Evolutionary conservation across 495 filamentous ascomycete species (phyloP).

Genomic region (Penicillium herquei): DNA sequence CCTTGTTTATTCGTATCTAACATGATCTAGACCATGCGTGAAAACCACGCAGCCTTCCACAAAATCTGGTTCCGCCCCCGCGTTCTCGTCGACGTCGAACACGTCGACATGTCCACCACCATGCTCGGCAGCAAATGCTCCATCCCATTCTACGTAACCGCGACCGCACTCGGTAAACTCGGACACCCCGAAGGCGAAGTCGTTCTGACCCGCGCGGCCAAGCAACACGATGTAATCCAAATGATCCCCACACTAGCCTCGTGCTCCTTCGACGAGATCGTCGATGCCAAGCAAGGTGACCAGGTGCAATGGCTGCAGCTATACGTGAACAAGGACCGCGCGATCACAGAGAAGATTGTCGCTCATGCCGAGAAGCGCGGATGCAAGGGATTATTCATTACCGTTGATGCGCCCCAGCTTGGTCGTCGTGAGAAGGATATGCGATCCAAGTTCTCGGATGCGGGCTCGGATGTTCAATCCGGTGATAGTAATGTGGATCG

Average conservation of each 20-base stretch:
- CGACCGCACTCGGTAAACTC: slow-evolving; percentile 88
- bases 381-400: slow-evolving; percentile 97
- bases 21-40: slow-evolving; percentile 73
- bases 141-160: slow-evolving; percentile 90
- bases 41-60: slow-evolving; percentile 95
- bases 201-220: slow-evolving; percentile 78
- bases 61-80: slow-evolving; percentile 96
- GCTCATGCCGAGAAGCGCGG: slow-evolving; percentile 87
- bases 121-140: slow-evolving; percentile 85
- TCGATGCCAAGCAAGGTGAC: slow-evolving; percentile 74
- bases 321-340: slow-evolving; percentile 96
- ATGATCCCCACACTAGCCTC: slow-evolving; percentile 99
- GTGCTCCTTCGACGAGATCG: slow-evolving; percentile 95
- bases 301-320: slow-evolving; percentile 97
- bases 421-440: slow-evolving; percentile 94
- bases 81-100: slow-evolving; percentile 80
- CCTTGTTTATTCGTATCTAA: too few species aligned
- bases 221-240: slow-evolving; percentile 83
- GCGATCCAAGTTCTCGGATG: slow-evolving; percentile 87
- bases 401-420: slow-evolving; percentile 94
- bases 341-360: slow-evolving; percentile 86
- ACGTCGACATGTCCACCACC: slow-evolving; percentile 79
- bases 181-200: slow-evolving; percentile 89
- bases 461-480: slow-evolving; percentile 78
- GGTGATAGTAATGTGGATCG: slow-evolving; percentile 69